These are phyloP conservation scores for Colletotrichum destructivum DNA, from an alignment of 2,329 filamentous ascomycete genomes.

Conservation along the genomic window DNA sequence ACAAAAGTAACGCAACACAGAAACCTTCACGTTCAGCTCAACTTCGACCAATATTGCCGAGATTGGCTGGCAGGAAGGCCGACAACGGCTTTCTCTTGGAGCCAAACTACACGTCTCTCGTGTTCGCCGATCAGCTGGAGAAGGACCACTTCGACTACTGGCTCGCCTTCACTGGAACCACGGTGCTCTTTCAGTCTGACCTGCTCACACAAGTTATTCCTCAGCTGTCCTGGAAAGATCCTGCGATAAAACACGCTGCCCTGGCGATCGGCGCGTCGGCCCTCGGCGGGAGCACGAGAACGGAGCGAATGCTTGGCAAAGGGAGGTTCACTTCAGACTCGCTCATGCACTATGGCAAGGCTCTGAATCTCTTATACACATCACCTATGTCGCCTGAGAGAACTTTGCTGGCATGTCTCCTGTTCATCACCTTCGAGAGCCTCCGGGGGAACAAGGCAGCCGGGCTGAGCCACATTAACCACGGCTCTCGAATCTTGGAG, in stretches of 20 bases:
- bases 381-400: conserved; percentile 51
- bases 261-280: conserved; percentile 56
- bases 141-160: conserved; percentile 38
- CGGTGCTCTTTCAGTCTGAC: conserved; percentile 18
- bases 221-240: conserved; percentile 33
- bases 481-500: conserved; percentile 46
- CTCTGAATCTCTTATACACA: conserved; percentile 53
- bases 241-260: conserved; percentile 54
- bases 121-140: conserved; percentile 30
- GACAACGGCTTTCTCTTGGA: background rate
- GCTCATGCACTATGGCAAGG: conserved; percentile 57
- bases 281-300: conserved; percentile 13
- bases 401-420: conserved; percentile 53
- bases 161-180: conserved; percentile 11
- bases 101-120: conserved; percentile 19
- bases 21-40: background rate
- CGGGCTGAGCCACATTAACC: conserved; percentile 57
- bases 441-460: conserved; percentile 57
- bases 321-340: conserved; percentile 52
- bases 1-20: background rate
- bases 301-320: conserved; percentile 16
- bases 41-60: background rate
- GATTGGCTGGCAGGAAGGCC: background rate
- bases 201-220: conserved; percentile 39
- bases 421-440: conserved; percentile 59